Percentiles rank a stretch among this genome's conserved stretches.
These are phyloP conservation scores for Didymella keratinophila DNA, from an alignment of 2,329 filamentous ascomycete genomes.

Conservation along the genomic window DNA sequence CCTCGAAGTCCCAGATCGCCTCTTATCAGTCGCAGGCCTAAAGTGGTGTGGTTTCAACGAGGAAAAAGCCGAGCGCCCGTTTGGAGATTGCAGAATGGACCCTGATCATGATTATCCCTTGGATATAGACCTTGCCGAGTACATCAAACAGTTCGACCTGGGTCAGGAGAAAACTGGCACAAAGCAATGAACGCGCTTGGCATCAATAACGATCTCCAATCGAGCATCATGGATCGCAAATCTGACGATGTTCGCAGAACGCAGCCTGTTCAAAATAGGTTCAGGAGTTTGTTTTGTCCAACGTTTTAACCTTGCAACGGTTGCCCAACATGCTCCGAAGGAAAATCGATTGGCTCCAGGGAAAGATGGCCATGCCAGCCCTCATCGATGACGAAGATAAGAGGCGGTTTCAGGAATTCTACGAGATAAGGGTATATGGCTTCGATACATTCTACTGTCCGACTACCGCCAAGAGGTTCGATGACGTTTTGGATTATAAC, in stretches of 20 bases:
- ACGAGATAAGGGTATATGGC: background rate
- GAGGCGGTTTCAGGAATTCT: background rate
- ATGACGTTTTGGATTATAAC: background rate
- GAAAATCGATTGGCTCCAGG: background rate
- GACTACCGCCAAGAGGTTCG: background rate
- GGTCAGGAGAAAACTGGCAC: no score
- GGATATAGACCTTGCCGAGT: no score
- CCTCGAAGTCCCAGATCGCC: background rate
- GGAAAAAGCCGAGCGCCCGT: background rate
- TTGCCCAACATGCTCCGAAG: background rate
- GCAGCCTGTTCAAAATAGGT: background rate
- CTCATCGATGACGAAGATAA: background rate
- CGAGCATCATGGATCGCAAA: background rate
- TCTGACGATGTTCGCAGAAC: background rate
- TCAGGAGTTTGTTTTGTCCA: background rate
- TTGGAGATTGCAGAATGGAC: background rate
- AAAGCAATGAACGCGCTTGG: background rate
- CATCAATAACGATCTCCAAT: background rate
- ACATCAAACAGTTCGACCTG: no score
- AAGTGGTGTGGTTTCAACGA: background rate
- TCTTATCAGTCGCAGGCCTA: background rate
- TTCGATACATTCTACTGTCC: background rate
- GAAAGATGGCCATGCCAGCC: background rate
- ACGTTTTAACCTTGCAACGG: background rate
- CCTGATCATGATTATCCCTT: no score